Conservation (phyloP, 352 stramenopile genomes). For the Nothophytophthora sp. region DNA sequence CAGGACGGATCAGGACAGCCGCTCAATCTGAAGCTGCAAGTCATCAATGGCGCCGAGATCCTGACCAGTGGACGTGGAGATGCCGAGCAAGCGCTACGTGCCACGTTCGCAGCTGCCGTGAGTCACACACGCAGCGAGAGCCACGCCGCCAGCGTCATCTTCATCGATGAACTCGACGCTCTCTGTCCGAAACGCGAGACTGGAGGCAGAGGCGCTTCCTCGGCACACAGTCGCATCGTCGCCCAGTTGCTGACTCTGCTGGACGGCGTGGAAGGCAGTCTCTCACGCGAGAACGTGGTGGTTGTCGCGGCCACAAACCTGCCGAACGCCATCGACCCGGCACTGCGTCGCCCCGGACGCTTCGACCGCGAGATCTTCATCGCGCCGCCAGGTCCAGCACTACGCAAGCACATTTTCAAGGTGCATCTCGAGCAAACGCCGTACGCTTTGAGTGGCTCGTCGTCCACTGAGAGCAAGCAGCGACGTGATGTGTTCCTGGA, state of each 20-base stretch:
- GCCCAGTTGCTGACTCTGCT: slow-evolving; percentile 96
- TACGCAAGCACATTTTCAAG: slow-evolving; percentile 65
- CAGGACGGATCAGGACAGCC: slow-evolving; percentile 18
- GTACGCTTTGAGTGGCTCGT: slow-evolving; percentile 21
- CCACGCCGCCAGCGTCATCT: slow-evolving; percentile 75
- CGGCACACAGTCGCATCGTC: slow-evolving; percentile 83
- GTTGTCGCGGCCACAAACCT: slow-evolving; percentile 95
- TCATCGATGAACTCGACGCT: slow-evolving; percentile 97
- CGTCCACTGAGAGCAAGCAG: slow-evolving; percentile 7
- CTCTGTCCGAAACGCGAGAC: slow-evolving; percentile 93
- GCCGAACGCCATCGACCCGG: slow-evolving; percentile 91
- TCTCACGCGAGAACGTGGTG: slow-evolving; percentile 83
- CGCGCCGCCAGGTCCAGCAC: slow-evolving; percentile 35
- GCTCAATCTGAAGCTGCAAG: slow-evolving; percentile 50
- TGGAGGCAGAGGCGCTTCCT: slow-evolving; percentile 27
- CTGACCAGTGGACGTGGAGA: slow-evolving; percentile 74
- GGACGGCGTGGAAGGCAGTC: slow-evolving; percentile 84
- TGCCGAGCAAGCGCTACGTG: slow-evolving; percentile 61
- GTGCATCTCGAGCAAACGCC: slow-evolving; percentile 54
- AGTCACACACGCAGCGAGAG: slow-evolving; percentile 26
- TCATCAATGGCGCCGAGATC: slow-evolving; percentile 85
- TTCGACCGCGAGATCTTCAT: slow-evolving; percentile 85
- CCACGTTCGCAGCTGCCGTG: slow-evolving; percentile 52
- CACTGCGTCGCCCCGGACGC: slow-evolving; percentile 71
- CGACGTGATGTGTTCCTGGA: slow-evolving; percentile 36